These are phyloP conservation scores for Piromyces finnis DNA, from an alignment of 192 early-diverging fungal species.

Conservation along the genomic window DNA sequence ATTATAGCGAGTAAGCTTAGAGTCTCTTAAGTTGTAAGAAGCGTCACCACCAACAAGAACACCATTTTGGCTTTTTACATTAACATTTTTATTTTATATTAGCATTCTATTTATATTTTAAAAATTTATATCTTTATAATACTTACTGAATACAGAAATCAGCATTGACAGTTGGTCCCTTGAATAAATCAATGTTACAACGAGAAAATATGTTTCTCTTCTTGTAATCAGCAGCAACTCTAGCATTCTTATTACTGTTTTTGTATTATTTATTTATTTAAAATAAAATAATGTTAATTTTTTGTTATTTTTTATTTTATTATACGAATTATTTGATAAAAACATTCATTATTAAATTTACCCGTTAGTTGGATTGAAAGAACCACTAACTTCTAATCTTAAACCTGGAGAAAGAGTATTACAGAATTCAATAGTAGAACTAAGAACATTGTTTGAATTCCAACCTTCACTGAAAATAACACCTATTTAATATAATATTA, in stretches of 20 bases:
- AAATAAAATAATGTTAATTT: background rate
- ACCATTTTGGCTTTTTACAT: constrained; percentile 46
- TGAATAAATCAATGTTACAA: constrained; percentile 80
- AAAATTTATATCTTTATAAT: background rate
- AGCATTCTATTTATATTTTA: too few relatives aligned
- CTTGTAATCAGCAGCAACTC: constrained; percentile 79
- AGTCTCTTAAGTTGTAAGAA: constrained; percentile 80
- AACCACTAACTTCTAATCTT: constrained; percentile 77
- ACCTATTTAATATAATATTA: constrained; percentile 8
- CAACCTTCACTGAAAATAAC: constrained; percentile 92
- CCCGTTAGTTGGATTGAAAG: constrained; percentile 67
- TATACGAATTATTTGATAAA: too few relatives aligned
- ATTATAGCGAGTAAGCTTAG: constrained; percentile 76
- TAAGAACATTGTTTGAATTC: constrained; percentile 85
- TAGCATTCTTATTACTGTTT: constrained; percentile 25
- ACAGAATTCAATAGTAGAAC: constrained; percentile 78
- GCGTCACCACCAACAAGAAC: constrained; percentile 84
- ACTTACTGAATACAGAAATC: constrained; percentile 63
- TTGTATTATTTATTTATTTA: constrained; percentile 33
- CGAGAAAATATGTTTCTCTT: constrained; percentile 84
- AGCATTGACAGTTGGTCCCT: constrained; percentile 73
- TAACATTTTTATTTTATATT: background rate
- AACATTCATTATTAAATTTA: constrained; percentile 3
- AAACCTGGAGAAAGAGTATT: constrained; percentile 92
- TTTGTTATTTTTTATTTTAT: too few relatives aligned